Conservation (phyloP, 768 basidiomycete genomes). For the Rhodosporidiobolus sp. region DNA sequence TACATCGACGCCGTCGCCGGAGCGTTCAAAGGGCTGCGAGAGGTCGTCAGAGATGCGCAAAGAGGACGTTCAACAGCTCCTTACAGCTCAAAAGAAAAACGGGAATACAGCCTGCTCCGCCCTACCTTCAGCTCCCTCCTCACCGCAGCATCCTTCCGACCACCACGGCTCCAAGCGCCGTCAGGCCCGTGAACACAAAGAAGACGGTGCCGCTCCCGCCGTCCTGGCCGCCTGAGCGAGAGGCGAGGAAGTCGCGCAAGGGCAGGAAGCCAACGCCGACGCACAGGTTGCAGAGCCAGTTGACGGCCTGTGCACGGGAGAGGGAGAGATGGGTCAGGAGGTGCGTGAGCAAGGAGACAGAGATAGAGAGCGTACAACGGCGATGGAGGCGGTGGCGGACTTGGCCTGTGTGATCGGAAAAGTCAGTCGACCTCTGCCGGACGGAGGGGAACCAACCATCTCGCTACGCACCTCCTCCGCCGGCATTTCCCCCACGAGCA, state of each 20-base stretch:
- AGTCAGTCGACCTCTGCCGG: too few relatives aligned
- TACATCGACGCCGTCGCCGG: neutral
- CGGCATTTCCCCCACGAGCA: conserved; percentile 86
- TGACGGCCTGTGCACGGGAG: conserved; percentile 54
- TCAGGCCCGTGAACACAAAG: conserved; percentile 68
- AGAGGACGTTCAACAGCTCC: neutral
- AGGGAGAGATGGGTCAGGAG: conserved; percentile 70
- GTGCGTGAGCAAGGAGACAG: conserved; percentile 51
- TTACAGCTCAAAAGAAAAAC: too few relatives aligned
- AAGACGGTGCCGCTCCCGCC: conserved; percentile 64
- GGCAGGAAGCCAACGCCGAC: conserved; percentile 84
- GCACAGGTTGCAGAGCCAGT: conserved; percentile 80
- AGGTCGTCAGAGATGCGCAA: neutral
- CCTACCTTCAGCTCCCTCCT: too few relatives aligned
- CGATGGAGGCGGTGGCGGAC: conserved; percentile 46
- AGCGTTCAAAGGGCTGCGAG: neutral
- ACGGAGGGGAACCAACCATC: too few relatives aligned
- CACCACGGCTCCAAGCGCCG: conserved; percentile 48
- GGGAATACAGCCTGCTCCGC: neutral
- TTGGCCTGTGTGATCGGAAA: conserved; percentile 44
- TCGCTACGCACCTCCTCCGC: conserved; percentile 65
- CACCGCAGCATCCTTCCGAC: conserved; percentile 2
- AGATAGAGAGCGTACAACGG: conserved; percentile 43
- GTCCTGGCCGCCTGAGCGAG: conserved; percentile 45
- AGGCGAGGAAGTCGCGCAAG: conserved; percentile 68